Conservation (phyloP, 2,329 filamentous ascomycete genomes). For the Aspergillus pseudoglaucus region DNA sequence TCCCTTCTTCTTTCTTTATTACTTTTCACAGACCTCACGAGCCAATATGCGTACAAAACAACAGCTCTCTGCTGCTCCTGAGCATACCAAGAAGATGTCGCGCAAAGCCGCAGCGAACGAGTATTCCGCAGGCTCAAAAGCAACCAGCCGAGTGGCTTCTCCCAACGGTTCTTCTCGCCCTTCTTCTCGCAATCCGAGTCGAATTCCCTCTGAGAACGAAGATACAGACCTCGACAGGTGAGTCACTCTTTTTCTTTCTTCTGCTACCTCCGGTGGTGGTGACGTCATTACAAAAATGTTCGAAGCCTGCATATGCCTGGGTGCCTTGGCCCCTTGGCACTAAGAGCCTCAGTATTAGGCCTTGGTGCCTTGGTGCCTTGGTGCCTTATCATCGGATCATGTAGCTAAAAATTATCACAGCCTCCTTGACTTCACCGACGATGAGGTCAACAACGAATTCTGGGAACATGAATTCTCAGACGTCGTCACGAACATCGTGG, state of each 20-base stretch:
- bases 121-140: constrained; percentile 44
- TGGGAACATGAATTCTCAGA: constrained; percentile 60
- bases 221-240: constrained; percentile 51
- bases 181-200: constrained; percentile 45
- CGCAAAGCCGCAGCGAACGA: constrained; percentile 50
- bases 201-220: constrained; percentile 54
- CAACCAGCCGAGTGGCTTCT: constrained; percentile 48
- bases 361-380: too few relatives aligned
- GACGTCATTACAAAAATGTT: constrained; percentile 23
- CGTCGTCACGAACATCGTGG: constrained; percentile 64
- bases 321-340: too few relatives aligned
- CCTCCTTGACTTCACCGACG: constrained; percentile 58
- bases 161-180: constrained; percentile 44
- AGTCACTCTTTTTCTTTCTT: constrained; percentile 11
- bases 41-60: constrained; percentile 27
- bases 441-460: constrained; percentile 49
- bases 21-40: background rate
- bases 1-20: background rate
- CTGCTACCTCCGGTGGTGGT: constrained; percentile 4
- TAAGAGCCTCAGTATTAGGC: too few relatives aligned
- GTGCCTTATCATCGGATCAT: background rate
- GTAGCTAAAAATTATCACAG: constrained; percentile 40
- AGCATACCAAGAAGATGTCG: constrained; percentile 60
- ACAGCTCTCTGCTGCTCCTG: constrained; percentile 49
- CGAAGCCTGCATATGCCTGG: too few relatives aligned